Conservation (phyloP, 176 grass and related monocot genomes). For the Canna indica region DNA sequence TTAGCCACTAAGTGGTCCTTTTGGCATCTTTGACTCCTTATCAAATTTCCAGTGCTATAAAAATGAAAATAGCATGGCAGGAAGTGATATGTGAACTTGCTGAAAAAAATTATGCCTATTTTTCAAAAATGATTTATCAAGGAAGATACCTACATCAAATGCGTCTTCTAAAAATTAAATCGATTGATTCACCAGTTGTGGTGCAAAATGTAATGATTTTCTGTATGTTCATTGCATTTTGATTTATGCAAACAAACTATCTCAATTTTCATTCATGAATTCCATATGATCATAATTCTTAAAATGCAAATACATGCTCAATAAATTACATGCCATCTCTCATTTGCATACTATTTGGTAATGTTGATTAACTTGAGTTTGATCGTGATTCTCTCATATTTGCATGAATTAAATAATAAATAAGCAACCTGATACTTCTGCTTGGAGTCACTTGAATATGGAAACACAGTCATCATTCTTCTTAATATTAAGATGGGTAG, state of each 20-base stretch:
- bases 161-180: not conserved
- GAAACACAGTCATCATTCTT: not conserved
- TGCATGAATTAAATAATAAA: too few species aligned
- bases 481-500: not conserved
- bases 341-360: not conserved
- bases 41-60: too few species aligned
- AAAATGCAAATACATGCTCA: not conserved
- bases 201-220: not conserved
- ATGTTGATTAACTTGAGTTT: not conserved
- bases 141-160: not conserved
- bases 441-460: too few species aligned
- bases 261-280: not conserved
- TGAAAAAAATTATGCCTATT: too few species aligned
- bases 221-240: not conserved
- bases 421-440: too few species aligned
- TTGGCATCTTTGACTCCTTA: too few species aligned
- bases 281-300: not conserved
- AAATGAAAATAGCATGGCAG: too few species aligned
- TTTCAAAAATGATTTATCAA: not conserved
- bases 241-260: not conserved
- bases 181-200: not conserved
- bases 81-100: too few species aligned
- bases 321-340: not conserved
- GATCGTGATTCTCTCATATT: not conserved
- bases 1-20: too few species aligned